Evolutionary conservation across 805 yeast genomes (phyloP), one percentile per base, ranked within the genome.

Genomic region (Ogataea populi-albae): DNA sequence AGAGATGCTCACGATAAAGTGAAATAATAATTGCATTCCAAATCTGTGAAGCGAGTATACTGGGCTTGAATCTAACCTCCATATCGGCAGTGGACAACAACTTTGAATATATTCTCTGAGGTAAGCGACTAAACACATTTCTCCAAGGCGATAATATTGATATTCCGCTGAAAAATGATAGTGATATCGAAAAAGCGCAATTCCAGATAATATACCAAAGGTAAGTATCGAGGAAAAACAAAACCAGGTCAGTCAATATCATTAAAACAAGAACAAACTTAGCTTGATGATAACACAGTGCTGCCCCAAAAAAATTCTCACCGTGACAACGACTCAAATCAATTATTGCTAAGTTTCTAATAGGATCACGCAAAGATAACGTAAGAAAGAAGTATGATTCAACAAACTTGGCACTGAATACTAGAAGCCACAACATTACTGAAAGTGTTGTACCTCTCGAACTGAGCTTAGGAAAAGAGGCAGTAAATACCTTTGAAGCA

Each of bases 71-170:
- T 41, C 63, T 68, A 11, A 66, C 63, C 30, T 68, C 70, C 65
- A 68, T 64, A 32, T 67, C 72, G 3, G 71, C 63, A 53, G 52
- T 65, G 3, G 68, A 60, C 2, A 75, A 55, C 3, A 75, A 50
- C 41, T 74, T 74, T 2, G 76, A 66, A 39, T 66, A 65, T 2
- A 75, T 71, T 37, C 81, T 51, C 39, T 66, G 67, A 1, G 80
- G 80, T 6, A 75, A 52, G 23, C 76, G 53, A 7, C 74, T 65
- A 50, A 69, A 74, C 6, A 73, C 66, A 50, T 74, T 74, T 49
- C 75, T 65, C 81, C 80, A 74, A 1, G 79, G 80, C 4, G 81
- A 71, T 59, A 77, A 59, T 16, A 73, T 66, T 2, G 79, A 73
- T 17, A 72, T 68, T 2, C 81, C 81, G 45, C 71, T 66, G 34